phyloP scores from a whole-genome alignment of 2,329 filamentous ascomycete genomes.

The Fusarium oligoseptatum region DNA sequence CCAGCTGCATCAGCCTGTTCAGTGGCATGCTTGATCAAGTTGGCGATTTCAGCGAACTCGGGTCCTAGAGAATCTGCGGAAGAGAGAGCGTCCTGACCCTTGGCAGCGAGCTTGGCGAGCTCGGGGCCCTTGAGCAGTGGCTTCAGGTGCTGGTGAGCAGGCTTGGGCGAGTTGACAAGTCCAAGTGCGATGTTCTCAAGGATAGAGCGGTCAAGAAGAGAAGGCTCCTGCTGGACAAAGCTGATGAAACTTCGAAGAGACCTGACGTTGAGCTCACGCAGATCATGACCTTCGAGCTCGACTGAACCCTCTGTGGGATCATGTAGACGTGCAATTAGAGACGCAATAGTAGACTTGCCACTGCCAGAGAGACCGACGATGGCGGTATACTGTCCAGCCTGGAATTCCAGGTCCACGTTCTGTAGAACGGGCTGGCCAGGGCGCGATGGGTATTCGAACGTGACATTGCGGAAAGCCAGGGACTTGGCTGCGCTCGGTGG shows the following conservation, averaged over 20 bases:
- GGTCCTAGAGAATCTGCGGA: constrained; percentile 59
- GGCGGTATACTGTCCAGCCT: constrained; percentile 62
- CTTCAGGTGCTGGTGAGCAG: constrained; percentile 57
- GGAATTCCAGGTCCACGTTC: constrained; percentile 61
- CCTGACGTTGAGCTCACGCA: constrained; percentile 62
- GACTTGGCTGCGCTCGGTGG: constrained; percentile 56
- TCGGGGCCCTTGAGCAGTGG: constrained; percentile 60
- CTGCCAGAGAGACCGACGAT: constrained; percentile 70
- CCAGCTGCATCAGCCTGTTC: constrained; percentile 69
- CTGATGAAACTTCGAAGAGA: constrained; percentile 57
- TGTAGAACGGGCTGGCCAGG: constrained; percentile 58
- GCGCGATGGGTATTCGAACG: constrained; percentile 60
- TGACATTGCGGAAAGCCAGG: constrained; percentile 54
- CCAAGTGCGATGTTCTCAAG: constrained; percentile 65
- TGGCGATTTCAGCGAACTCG: constrained; percentile 60
- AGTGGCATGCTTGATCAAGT: constrained; percentile 64
- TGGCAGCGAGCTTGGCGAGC: constrained; percentile 63
- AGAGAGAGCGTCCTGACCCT: constrained; percentile 61
- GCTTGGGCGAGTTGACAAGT: constrained; percentile 50
- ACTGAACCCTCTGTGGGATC: constrained; percentile 64
- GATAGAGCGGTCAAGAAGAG: constrained; percentile 59
- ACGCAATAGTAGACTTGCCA: constrained; percentile 68
- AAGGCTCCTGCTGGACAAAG: constrained; percentile 60
- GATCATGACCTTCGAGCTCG: constrained; percentile 59
- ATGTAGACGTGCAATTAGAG: constrained; percentile 68